Evolutionary conservation across 2,329 filamentous ascomycete species (phyloP), one percentile per base, ranked within the genome.

Genomic region (Phialophora expanda): DNA sequence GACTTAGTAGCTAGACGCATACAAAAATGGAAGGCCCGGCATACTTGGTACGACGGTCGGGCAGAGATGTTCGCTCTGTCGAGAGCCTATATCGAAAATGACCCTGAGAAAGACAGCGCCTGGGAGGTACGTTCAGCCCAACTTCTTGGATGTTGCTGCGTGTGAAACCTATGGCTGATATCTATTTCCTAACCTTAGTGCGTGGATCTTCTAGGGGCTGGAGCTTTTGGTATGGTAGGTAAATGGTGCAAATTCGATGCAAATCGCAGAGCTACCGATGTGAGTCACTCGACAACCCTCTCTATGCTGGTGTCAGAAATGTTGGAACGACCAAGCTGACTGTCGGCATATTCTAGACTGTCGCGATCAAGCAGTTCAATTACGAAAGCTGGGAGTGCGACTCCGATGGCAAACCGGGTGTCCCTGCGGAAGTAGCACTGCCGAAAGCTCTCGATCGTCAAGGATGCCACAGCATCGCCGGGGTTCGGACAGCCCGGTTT

Each of bases 301-400:
- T 32, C 6, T 17, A 8, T 54, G 11, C 2, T 20, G 14, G 17
- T 20, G 38, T 44, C 12, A 14, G 2, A 8, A 12, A 41, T 53
- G 30, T 12, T 0, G 3, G 4, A 26, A 11, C 28, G 11, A 41
- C 50, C 28, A 26, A 32, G 22, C 41, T 26, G 41, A 46, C 55
- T 56, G 9, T 56, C 2, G 20, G 20, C 34, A 41, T 17, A 11
- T 22, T 57, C 11, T 12, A 69, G 67, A 53, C 54, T 14, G 24
- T 69, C 17, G 67, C 67, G 4, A 66, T 69, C 62, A 69, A 69
- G 34, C 67, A 69, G 56, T 58, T 62, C 20, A 58, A 66, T 4
- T 50, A 56, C 30, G 58, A 62, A 53, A 3, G n/a, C 1, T 56
- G 62, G 32, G 65, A 69, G 22, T 20, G 56, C 38, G 65, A 63